These are phyloP conservation scores for Arctium lappa DNA, from an alignment of 129 eudicot genomes.

Conservation along the genomic window DNA sequence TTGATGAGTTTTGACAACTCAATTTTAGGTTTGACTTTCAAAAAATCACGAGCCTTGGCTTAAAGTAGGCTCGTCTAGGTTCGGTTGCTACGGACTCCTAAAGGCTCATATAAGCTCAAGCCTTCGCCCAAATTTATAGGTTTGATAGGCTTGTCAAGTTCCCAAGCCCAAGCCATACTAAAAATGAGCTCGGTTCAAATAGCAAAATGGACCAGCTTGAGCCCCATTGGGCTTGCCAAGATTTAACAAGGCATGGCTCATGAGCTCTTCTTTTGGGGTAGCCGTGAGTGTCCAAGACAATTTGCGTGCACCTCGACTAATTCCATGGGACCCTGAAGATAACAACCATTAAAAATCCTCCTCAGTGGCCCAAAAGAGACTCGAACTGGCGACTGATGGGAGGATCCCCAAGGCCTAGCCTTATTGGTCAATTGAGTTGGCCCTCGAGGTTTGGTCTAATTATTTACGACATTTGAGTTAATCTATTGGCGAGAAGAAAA, in stretches of 20 bases:
- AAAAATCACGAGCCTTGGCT: not conserved
- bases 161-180: not conserved
- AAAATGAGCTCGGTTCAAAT: too few species aligned
- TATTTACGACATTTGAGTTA: not conserved
- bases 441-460: not conserved
- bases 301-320: not conserved
- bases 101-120: not conserved
- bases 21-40: too few species aligned
- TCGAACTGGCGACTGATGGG: not conserved
- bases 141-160: not conserved
- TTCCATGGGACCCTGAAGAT: not conserved
- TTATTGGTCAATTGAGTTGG: not conserved
- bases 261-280: not conserved
- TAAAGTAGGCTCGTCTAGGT: not conserved
- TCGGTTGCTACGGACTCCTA: not conserved
- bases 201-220: too few species aligned
- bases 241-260: not conserved
- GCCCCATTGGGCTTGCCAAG: not conserved
- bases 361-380: not conserved
- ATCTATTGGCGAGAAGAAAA: not conserved
- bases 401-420: not conserved
- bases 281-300: not conserved
- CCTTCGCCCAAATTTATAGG: not conserved
- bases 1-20: too few species aligned
- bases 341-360: not conserved